Conservation (phyloP, 2,329 filamentous ascomycete species). For the Aspergillus thermomutatus region DNA sequence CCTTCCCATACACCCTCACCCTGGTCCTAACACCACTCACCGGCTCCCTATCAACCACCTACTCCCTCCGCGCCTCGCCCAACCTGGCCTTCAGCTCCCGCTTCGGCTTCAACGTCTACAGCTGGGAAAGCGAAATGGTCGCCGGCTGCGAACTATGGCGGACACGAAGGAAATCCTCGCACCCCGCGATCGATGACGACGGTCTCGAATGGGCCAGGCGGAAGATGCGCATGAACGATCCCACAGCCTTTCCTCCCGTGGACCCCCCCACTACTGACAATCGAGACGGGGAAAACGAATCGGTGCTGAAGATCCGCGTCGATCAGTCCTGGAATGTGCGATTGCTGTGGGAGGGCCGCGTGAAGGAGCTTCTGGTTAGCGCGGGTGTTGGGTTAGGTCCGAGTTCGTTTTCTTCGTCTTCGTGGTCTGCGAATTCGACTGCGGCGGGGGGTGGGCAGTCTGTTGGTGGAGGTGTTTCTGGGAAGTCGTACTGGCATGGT, state of each 20-base stretch:
- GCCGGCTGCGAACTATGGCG: slow-evolving; percentile 93
- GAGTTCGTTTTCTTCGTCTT: slow-evolving; percentile 31
- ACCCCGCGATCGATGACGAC: slow-evolving; percentile 39
- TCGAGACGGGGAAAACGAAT: slow-evolving; percentile 66
- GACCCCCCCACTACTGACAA: slow-evolving; percentile 16
- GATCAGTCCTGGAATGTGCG: slow-evolving; percentile 86
- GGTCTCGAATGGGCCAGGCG: slow-evolving; percentile 40
- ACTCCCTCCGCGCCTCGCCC: slow-evolving; percentile 81
- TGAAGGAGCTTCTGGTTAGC: slow-evolving; percentile 90
- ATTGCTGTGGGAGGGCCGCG: slow-evolving; percentile 85
- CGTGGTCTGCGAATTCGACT: slow-evolving; percentile 21
- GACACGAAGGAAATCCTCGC: slow-evolving; percentile 37
- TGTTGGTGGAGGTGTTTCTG: slow-evolving; percentile 24
- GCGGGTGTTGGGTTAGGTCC: slow-evolving; percentile 79
- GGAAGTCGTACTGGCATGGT: slow-evolving; percentile 38
- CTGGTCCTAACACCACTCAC: slow-evolving; percentile 91
- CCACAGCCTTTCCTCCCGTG: slow-evolving; percentile 13
- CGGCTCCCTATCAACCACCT: slow-evolving; percentile 87
- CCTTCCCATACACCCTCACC: slow-evolving; percentile 90
- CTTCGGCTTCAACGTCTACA: slow-evolving; percentile 97
- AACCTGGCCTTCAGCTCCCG: slow-evolving; percentile 82
- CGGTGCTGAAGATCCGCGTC: slow-evolving; percentile 83
- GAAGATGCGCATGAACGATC: slow-evolving; percentile 31
- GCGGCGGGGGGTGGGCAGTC: slow-evolving; percentile 22
- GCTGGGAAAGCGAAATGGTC: slow-evolving; percentile 91